Base-by-base conservation (phyloP, 2,329 filamentous ascomycete species). In the Phyllachora maydis region DNA sequence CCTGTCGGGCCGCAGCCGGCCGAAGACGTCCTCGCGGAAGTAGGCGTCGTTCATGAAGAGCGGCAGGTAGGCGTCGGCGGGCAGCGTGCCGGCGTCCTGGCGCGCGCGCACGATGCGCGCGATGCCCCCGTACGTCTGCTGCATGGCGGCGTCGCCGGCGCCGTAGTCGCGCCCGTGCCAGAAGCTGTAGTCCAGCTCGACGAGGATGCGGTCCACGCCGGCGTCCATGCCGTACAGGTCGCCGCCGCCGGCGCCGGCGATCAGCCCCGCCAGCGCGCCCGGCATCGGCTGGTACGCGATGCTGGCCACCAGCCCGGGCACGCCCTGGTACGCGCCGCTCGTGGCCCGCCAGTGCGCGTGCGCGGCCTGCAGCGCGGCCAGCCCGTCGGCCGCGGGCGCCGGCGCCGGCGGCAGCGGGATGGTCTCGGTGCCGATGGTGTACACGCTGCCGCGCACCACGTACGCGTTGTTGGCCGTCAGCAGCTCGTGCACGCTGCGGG, bases 181-280 rank as follows among this genome's bases (percentile, higher is more conserved):
- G 33, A 48, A 54, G 29, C 43, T 48, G 32, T 51, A 54, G 34
- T 53, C 49, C 16, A 54, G 32, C 40, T 55, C 50, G 14, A 56
- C 29, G 19, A 56, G 40, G 28, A 56, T 41, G 14, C 46, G 42
- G 32, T 55, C 46, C 16, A 41, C 38, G 18, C 37, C 35, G 6
- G 43, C 42, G 25, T 54, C 48, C 0, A 47, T 28, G 26, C 49
- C 50, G 5, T 53, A 32, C 31, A 56, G 30, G 27, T 56, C 52
- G 8, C 37, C 39, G 9, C 48, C 44, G 10, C 48, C 44, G 14
- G 38, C 42, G 1, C 34, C 35, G 17, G 30, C 27, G 2, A 50
- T 44, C 1, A 38, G 24, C n/a, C n/a, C n/a, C 1, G 48, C 41
- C 13, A 54, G 36, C 15, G 29, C 29, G 32, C 41, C 45, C 3